Base-by-base conservation (phyloP, 768 basidiomycete genomes). In the Mycena capillaripes region DNA sequence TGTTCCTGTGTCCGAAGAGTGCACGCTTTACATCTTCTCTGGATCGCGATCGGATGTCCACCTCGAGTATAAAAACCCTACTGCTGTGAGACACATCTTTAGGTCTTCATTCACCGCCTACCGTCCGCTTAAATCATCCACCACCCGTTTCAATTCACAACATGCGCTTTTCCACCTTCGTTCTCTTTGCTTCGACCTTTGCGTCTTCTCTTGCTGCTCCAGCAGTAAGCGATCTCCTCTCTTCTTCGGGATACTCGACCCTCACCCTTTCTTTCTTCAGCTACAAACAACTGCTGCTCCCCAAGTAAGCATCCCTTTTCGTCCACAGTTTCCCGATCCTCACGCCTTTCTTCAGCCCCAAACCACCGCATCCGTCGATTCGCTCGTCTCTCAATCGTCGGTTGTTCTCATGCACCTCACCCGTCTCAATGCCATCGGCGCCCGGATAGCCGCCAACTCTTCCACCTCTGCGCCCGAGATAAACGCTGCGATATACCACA, bases 121-220 rank as follows among this genome's bases (percentile, higher is more conserved):
- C 63, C 50, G 3, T 17, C 5, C 44, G 8, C 16, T 19, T 46
- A 46, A 46, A 19, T 46, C 55, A 56, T 34, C 53, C 19, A 32
- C 25, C 53, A 19, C 66, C 46, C 30, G 40, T 16, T 34, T 57
- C 9, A 44, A 38, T 30, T 36, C 50, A 25, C 40, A 56, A n/a
- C 8, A 71, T 71, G 70, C 70, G 56, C 56, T 71, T 71, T 50
- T 59, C 63, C 56, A 64, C 57, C 38, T 59, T 70, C 63, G 69
- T 53, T 44, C 62, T 71, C 50, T 53, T 66, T 44, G 57, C 70
- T 25, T 71, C 63, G n/a, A 36, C 48, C 36, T 42, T 71, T 52
- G 63, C 70, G 27, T 52, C 70, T 14, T 53, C 70, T 21, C 63
- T 71, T 38, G 63, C 63, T 17, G 48, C 55, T 11, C 63, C 70